These are phyloP conservation scores for Fusarium bulbicola DNA, from an alignment of 2,329 filamentous ascomycete genomes.

Conservation along the genomic window DNA sequence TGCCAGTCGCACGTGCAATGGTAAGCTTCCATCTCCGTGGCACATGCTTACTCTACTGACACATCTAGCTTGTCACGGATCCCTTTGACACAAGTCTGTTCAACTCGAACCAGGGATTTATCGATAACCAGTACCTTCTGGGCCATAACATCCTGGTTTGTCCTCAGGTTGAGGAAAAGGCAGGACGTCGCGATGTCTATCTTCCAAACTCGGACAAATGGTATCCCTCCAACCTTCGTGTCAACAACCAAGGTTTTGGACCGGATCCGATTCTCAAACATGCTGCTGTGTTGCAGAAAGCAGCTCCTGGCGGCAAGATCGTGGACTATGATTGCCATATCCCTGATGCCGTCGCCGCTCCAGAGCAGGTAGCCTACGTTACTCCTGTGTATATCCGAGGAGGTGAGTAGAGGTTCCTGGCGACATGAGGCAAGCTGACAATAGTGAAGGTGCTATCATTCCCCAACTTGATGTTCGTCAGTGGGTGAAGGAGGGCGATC, in stretches of 20 bases:
- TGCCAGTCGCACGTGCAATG: background rate
- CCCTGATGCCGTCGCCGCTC: background rate
- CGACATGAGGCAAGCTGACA: background rate
- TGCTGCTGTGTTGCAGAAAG: background rate
- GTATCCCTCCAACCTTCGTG: background rate
- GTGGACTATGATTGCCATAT: background rate
- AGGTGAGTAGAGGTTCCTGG: rapidly evolving
- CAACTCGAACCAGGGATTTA: background rate
- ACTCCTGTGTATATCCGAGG: background rate
- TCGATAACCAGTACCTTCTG: background rate
- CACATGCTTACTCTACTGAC: rapidly evolving
- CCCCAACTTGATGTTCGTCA: background rate
- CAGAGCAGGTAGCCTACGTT: background rate
- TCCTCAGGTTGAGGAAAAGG: background rate
- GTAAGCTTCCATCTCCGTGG: rapidly evolving
- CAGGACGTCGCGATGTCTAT: background rate
- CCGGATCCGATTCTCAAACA: background rate
- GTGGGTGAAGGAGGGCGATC: background rate
- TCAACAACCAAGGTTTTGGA: background rate
- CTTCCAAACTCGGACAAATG: background rate
- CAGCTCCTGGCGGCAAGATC: background rate
- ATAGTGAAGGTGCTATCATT: background rate
- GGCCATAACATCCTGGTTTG: background rate
- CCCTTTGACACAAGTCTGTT: background rate
- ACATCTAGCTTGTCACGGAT: background rate